These are phyloP conservation scores for Pittosporum tobira DNA, from an alignment of 129 eudicot genomes.

Conservation along the genomic window DNA sequence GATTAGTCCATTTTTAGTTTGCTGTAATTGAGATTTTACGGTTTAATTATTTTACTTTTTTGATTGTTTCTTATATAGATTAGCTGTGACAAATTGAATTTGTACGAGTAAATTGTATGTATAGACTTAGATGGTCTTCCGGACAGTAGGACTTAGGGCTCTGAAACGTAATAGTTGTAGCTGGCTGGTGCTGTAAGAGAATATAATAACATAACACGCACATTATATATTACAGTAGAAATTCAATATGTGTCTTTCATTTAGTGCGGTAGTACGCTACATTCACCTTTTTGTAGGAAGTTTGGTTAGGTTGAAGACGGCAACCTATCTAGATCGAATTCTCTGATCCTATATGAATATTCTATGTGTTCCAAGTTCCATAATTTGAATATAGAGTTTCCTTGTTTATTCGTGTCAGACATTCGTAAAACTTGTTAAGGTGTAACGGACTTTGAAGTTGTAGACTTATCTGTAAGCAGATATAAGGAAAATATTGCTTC, in stretches of 20 bases:
- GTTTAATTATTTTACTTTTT: not conserved
- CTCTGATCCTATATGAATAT: too few relatives aligned
- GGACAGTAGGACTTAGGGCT: not conserved
- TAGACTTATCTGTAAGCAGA: too few relatives aligned
- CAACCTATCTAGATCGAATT: not conserved
- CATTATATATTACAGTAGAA: not conserved
- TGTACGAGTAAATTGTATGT: not conserved
- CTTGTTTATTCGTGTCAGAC: too few relatives aligned
- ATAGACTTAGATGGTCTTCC: not conserved
- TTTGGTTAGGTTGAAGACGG: not conserved
- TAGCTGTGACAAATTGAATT: not conserved
- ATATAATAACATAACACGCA: not conserved
- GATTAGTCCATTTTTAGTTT: not conserved
- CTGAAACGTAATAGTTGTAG: too few relatives aligned
- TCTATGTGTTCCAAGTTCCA: not conserved
- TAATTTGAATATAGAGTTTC: too few relatives aligned
- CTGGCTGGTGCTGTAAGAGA: not conserved
- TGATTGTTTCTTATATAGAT: not conserved
- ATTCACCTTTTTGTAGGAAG: not conserved
- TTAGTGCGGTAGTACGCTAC: not conserved
- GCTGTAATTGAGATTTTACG: constrained; percentile 10
- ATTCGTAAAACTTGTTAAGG: too few relatives aligned
- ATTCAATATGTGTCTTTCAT: not conserved
- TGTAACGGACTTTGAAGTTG: too few relatives aligned
- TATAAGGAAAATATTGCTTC: too few relatives aligned